These are phyloP conservation scores for Backusella liffmaniae DNA, from an alignment of 192 early-diverging fungal genomes.

Conservation along the genomic window DNA sequence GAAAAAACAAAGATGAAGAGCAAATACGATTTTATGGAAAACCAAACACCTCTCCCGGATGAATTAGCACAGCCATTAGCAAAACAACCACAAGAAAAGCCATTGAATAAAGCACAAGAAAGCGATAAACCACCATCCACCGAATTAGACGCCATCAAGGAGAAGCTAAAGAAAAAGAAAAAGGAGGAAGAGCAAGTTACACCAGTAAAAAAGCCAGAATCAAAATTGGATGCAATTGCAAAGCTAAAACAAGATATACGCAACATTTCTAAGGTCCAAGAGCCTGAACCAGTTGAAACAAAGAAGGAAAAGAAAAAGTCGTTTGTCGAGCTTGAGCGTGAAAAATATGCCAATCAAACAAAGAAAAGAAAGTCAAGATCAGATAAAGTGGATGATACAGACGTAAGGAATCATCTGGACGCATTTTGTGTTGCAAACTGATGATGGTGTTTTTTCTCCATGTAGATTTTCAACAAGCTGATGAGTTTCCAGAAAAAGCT, in stretches of 20 bases:
- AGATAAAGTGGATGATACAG: conserved; percentile 28
- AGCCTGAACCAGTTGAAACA: conserved; percentile 37
- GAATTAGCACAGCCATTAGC: not conserved
- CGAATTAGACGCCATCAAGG: not conserved
- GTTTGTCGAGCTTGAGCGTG: conserved; percentile 46
- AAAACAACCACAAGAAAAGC: not conserved
- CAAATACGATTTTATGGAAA: conserved; percentile 72
- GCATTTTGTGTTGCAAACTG: too few species aligned
- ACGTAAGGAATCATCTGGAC: conserved; percentile 17
- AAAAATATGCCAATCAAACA: conserved; percentile 39
- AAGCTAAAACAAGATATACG: conserved; percentile 68
- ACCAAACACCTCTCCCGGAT: conserved; percentile 23
- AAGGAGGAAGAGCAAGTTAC: conserved; percentile 12
- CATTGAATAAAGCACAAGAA: not conserved
- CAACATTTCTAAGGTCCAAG: conserved; percentile 46
- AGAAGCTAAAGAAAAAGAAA: conserved; percentile 20
- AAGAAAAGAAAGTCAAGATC: conserved; percentile 22
- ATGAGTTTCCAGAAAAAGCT: conserved; percentile 58
- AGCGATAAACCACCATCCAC: not conserved
- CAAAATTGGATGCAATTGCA: conserved; percentile 46
- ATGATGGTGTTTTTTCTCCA: not conserved
- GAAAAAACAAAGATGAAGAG: conserved; percentile 56
- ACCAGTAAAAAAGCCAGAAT: not conserved
- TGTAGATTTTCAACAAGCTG: conserved; percentile 48
- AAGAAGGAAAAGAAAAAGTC: conserved; percentile 39